Evolutionary conservation across 2,329 filamentous ascomycete genomes (phyloP).

Genomic region (Sporothrix pallida): DNA sequence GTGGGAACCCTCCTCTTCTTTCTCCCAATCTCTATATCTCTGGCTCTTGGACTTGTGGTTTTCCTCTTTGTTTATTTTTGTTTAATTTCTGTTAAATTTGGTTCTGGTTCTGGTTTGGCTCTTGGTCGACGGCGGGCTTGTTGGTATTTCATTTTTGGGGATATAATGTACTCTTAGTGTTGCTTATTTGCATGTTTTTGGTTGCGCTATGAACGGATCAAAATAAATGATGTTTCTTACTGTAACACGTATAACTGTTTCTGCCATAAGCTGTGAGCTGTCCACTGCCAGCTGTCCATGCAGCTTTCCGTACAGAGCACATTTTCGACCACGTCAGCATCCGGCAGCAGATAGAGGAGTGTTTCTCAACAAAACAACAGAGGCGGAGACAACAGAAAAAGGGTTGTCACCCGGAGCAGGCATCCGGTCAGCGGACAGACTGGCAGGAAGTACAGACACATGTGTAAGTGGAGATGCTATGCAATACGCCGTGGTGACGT

Average conservation of each 20-base stretch:
- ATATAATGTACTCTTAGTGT: neutral
- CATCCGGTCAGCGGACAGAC: conserved; percentile 3
- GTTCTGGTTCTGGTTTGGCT: neutral
- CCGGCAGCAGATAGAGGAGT: conserved; percentile 8
- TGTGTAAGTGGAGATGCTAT: neutral
- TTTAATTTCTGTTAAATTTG: neutral
- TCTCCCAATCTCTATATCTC: neutral
- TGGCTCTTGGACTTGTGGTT: neutral
- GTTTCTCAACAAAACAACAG: neutral
- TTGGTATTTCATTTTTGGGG: neutral
- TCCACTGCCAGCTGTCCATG: neutral
- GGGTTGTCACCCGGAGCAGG: conserved; percentile 7
- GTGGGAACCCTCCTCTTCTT: neutral
- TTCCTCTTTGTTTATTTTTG: neutral
- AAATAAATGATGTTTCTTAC: neutral
- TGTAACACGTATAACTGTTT: neutral
- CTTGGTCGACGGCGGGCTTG: neutral
- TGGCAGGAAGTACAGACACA: conserved; percentile 4
- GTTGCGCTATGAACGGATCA: neutral
- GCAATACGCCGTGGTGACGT: neutral
- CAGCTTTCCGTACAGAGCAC: neutral
- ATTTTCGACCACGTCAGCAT: conserved; percentile 17
- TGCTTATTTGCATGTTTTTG: neutral
- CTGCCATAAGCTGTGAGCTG: neutral
- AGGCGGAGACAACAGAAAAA: neutral